These are phyloP conservation scores for Malassezia caprae DNA, from an alignment of 1,284 basidiomycete genomes.

Conservation along the genomic window DNA sequence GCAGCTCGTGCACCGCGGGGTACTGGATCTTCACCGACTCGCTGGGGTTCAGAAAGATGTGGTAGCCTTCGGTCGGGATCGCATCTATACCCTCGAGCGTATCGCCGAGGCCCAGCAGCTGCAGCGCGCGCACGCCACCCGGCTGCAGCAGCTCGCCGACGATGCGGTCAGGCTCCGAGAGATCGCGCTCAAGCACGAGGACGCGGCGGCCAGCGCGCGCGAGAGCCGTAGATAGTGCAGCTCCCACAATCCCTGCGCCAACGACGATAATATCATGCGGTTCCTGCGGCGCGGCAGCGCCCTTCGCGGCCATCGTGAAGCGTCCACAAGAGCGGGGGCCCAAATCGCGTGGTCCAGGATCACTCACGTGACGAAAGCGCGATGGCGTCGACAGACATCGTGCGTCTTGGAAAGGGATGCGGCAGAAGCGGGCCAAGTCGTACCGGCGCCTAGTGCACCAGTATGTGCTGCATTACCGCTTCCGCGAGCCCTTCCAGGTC, in stretches of 20 bases:
- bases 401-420: slow-evolving; percentile 20
- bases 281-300: background rate
- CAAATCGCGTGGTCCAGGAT: slow-evolving; percentile 1
- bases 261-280: slow-evolving; percentile 35
- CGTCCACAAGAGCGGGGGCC: background rate
- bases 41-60: slow-evolving; percentile 58
- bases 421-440: slow-evolving; percentile 42
- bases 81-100: slow-evolving; percentile 76
- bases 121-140: slow-evolving; percentile 70
- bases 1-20: slow-evolving; percentile 52
- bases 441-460: slow-evolving; percentile 41
- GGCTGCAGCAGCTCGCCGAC: slow-evolving; percentile 96
- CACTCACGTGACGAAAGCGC: background rate
- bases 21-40: slow-evolving; percentile 75
- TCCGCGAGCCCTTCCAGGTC: slow-evolving; percentile 43
- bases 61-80: slow-evolving; percentile 75
- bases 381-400: background rate
- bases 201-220: slow-evolving; percentile 52
- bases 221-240: slow-evolving; percentile 39
- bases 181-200: slow-evolving; percentile 55
- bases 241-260: slow-evolving; percentile 46
- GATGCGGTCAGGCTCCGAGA: slow-evolving; percentile 86
- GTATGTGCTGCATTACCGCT: slow-evolving; percentile 39
- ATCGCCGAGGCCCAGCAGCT: slow-evolving; percentile 63
- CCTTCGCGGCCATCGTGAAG: background rate